Base-by-base conservation (phyloP, 352 stramenopile genomes). In the Globisporangium radiosum region DNA sequence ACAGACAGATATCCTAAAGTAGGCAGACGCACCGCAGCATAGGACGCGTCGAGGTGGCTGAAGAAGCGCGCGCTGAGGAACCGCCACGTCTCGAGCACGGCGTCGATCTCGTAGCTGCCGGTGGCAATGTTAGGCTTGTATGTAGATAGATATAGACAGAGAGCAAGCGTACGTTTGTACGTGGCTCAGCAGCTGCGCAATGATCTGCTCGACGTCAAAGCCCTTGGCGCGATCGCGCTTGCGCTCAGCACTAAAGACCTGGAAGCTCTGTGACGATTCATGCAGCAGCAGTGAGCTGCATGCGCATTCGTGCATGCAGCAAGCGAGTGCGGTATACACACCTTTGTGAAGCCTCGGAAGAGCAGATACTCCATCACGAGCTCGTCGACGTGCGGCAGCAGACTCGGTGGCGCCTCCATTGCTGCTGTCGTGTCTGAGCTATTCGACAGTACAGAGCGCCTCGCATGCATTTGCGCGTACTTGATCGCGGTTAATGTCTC, bases 291-390 rank as follows among this genome's bases (percentile, higher is more conserved):
- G 25, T 25, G 25, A 25, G 37, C 15, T 4, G n/a, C 14, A 0
- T 49, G 52, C 37, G 4, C 40, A 15, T 3, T 25, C 11, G 42
- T 0, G 14, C 0, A 45, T 13, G 19, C 8, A 25, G 9, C 33
- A 9, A 40, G 9, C 5, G 37, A 38, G 7, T 14, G 37, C 38
- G 44, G 39, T 2, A 2, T 7, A 50, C 17, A 17, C 5, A 79
- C 78, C 73, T 90, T 90, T 36, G 84, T 90, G 65, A 93, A 93
- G 42, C 84, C 84, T 5, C 84, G 72, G 70, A 93, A 93, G 58
- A 93, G 78, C 52, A 93, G 65, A 63, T 93, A 93, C 70, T 93
- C 84, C 75, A 93, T 87, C 60, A 93, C 70, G 39, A 93, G 73
- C 69, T 93, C 84, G 58, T 91, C 84, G 55, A 93, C 81, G 64